These are phyloP conservation scores for Nigrospora osmanthi DNA, from an alignment of 2,329 filamentous ascomycete genomes.

Conservation along the genomic window DNA sequence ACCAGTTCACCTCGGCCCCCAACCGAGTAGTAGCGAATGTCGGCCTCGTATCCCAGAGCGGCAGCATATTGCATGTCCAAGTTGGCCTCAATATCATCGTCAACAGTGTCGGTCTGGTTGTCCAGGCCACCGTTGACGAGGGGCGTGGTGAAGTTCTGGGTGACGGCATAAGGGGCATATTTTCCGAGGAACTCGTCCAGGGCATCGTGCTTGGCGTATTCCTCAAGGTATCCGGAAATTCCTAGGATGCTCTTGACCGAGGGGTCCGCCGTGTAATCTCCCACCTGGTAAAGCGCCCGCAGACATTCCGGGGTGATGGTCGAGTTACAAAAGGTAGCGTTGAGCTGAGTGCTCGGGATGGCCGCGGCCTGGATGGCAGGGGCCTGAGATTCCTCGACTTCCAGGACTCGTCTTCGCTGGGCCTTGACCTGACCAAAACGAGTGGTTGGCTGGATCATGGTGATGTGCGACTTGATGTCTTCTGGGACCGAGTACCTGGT, in stretches of 20 bases:
- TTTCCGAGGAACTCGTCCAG: constrained; percentile 37
- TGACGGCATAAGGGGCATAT: constrained; percentile 42
- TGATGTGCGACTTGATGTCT: constrained; percentile 43
- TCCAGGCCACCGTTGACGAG: constrained; percentile 49
- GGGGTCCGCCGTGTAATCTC: constrained; percentile 26
- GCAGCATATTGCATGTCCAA: constrained; percentile 51
- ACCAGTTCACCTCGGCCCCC: constrained; percentile 44
- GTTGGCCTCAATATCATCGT: constrained; percentile 42
- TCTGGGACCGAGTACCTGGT: constrained; percentile 53
- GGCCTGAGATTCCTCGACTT: constrained; percentile 13
- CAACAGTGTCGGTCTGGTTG: constrained; percentile 30
- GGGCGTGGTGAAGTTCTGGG: constrained; percentile 45
- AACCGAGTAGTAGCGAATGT: constrained; percentile 45
- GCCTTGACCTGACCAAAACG: constrained; percentile 45
- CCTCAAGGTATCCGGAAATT: constrained; percentile 28
- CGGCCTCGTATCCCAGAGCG: constrained; percentile 40
- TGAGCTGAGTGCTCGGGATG: constrained; percentile 7
- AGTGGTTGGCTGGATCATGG: constrained; percentile 59
- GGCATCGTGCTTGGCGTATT: constrained; percentile 27
- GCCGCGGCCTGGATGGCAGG: constrained; percentile 6
- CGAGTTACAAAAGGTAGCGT: constrained; percentile 25
- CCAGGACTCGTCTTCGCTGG: constrained; percentile 28
- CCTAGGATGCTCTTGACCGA: constrained; percentile 29
- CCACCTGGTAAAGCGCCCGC: constrained; percentile 37
- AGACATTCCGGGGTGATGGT: constrained; percentile 40